A percentile compares a stretch with the other conserved stretches of the same genome.
Conservation (phyloP, 352 stramenopile species). For the Globisporangium iwayamae region DNA sequence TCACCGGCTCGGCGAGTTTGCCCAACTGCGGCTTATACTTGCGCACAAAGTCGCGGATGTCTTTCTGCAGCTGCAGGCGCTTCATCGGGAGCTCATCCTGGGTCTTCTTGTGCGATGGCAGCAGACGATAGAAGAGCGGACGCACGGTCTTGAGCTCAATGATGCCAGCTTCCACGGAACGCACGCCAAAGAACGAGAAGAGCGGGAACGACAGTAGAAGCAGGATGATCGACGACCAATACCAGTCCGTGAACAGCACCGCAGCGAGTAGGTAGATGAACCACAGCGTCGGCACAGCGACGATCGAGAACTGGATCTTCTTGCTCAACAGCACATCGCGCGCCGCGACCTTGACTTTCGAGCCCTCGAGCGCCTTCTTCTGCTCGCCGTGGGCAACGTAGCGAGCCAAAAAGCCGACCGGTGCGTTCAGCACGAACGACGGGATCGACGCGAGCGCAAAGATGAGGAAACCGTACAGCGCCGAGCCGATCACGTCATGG, state of each 20-base stretch:
- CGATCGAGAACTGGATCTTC: constrained; percentile 92
- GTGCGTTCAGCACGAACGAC: constrained; percentile 89
- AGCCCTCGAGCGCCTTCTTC: constrained; percentile 81
- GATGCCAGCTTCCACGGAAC: constrained; percentile 83
- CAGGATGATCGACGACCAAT: constrained; percentile 80
- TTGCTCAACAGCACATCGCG: constrained; percentile 90
- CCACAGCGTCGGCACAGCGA: constrained; percentile 87
- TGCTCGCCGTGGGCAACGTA: constrained; percentile 71
- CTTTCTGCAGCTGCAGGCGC: constrained; percentile 64
- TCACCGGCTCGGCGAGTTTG: constrained; percentile 60
- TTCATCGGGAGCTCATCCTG: constrained; percentile 74
- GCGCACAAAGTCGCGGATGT: constrained; percentile 73
- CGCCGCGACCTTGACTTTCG: constrained; percentile 89
- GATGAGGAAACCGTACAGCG: constrained; percentile 80
- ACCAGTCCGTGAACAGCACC: constrained; percentile 80
- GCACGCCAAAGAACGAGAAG: constrained; percentile 87
- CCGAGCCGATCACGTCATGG: constrained; percentile 87
- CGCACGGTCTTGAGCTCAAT: constrained; percentile 86
- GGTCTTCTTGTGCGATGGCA: constrained; percentile 73
- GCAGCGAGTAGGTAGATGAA: constrained; percentile 83
- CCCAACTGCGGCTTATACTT: constrained; percentile 64
- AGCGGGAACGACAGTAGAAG: constrained; percentile 80
- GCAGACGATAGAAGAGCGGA: constrained; percentile 75
- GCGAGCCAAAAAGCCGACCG: constrained; percentile 84
- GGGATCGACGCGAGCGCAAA: constrained; percentile 89